Conservation (phyloP, 2,329 filamentous ascomycete species). For the Akanthomyces dipterigenus region DNA sequence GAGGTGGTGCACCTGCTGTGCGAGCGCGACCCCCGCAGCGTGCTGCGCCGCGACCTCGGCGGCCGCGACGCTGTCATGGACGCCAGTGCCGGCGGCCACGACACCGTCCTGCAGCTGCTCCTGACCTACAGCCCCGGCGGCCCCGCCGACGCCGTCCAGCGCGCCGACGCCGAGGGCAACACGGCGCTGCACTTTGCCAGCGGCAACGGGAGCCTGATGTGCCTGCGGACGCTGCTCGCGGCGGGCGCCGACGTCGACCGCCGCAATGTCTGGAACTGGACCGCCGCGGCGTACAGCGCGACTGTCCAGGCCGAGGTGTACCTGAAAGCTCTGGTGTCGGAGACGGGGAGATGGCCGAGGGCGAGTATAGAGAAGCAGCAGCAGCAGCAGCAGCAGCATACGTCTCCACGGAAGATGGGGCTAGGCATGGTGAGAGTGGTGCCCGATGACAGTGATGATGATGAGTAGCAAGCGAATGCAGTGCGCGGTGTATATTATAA, state of each 20-base stretch:
- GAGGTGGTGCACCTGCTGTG: constrained; percentile 68
- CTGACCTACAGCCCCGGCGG: constrained; percentile 55
- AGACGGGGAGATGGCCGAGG: constrained; percentile 54
- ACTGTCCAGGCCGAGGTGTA: constrained; percentile 81
- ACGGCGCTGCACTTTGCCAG: constrained; percentile 83
- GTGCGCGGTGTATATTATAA: neutral
- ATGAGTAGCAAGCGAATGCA: constrained; percentile 21
- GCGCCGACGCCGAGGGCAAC: constrained; percentile 67
- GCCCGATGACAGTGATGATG: constrained; percentile 29
- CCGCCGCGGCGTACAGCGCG: constrained; percentile 72
- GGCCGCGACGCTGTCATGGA: constrained; percentile 70
- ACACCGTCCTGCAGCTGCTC: constrained; percentile 58
- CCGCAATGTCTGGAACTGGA: constrained; percentile 73
- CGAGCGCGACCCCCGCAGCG: constrained; percentile 53
- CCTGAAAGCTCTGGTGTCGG: constrained; percentile 67
- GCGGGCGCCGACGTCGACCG: constrained; percentile 70
- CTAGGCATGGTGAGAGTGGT: constrained; percentile 39
- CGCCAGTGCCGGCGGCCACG: constrained; percentile 52
- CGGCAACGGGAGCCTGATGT: constrained; percentile 71
- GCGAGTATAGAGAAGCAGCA: constrained; percentile 33
- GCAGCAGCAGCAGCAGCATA: constrained; percentile 11
- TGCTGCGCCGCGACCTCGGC: constrained; percentile 57
- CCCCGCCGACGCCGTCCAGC: constrained; percentile 44
- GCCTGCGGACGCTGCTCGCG: constrained; percentile 67
- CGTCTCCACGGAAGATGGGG: constrained; percentile 27